Evolutionary conservation across 1,284 basidiomycete species (phyloP).

Genomic region (Caloboletus firmus): DNA sequence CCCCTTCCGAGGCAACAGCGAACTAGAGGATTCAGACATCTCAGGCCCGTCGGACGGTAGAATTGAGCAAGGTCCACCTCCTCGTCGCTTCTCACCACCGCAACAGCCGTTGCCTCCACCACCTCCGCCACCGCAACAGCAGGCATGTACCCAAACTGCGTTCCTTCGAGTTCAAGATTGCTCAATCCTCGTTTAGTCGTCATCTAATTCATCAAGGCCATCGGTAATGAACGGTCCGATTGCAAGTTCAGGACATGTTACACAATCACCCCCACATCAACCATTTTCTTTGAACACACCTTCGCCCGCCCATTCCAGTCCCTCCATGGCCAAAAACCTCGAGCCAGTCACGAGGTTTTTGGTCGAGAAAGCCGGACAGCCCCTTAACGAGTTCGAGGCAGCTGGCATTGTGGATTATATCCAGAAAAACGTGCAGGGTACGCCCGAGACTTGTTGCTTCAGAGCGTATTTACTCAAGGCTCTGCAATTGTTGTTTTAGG

Average conservation of each 20-base stretch:
- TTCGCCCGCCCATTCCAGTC: constrained; percentile 11
- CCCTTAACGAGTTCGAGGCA: constrained; percentile 51
- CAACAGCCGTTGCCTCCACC: constrained; percentile 17
- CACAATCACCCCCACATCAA: constrained; percentile 18
- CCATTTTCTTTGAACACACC: constrained; percentile 20
- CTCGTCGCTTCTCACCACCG: constrained; percentile 25
- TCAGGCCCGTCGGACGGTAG: constrained; percentile 26
- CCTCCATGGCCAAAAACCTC: constrained; percentile 42
- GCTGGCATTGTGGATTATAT: constrained; percentile 55
- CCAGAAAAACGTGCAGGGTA: constrained; percentile 44
- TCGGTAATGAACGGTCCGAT: constrained; percentile 17
- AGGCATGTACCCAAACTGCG: constrained; percentile 30
- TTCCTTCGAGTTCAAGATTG: constrained; percentile 25
- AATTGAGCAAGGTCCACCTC: constrained; percentile 27
- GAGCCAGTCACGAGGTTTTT: constrained; percentile 48
- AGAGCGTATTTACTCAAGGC: constrained; percentile 12
- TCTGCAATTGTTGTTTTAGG: constrained; percentile 19
- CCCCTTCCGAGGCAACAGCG: constrained; percentile 39
- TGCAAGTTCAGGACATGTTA: constrained; percentile 11
- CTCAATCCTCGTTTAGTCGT: constrained; percentile 30
- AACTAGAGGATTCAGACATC: constrained; percentile 25
- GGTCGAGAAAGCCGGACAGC: constrained; percentile 43
- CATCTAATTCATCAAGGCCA: constrained; percentile 18
- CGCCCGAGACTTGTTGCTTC: constrained; percentile 7
- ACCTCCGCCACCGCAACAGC: constrained; percentile 20